Evolutionary conservation across 2,329 filamentous ascomycete genomes (phyloP), one percentile per base, ranked within the genome.

Genomic region (Aspergillus unguis): DNA sequence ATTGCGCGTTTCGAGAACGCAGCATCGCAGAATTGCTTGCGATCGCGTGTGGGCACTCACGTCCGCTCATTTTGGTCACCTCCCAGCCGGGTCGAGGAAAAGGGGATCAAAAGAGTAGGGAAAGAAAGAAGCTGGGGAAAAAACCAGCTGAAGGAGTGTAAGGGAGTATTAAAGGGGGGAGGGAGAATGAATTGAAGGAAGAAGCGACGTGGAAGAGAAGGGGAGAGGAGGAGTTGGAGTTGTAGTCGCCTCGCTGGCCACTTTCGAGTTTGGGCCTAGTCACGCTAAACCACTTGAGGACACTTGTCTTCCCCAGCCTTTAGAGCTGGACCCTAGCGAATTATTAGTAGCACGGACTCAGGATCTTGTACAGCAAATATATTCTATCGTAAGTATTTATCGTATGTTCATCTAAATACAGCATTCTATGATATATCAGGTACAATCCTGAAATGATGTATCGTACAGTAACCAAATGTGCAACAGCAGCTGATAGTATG

Each of bases 1-100:
- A 65, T 68, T 62, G 58, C 50, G 44, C 27, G 26, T 47, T 52
- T 52, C 50, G 32, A 54, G 52, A 26, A 50, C 17, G 35, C 49
- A 56, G 52, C 53, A 58, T 60, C 56, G 60, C 61, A 48, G 57
- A 49, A 48, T 50, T 41, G 44, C 23, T 26, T 48, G 55, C 52
- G 63, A 66, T 65, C 67, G 66, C 60, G 62, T 67, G 63, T 57
- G 58, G 45, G 50, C 55, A 80, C 80, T 78, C 73, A 82, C 80
- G 75, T 72, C 80, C 80, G 73, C 79, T 82, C 80, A 82, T 82
- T 69, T 66, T 81, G 76, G 74, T 74, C 64, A 67, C 65, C 65
- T 65, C 67, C 70, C 64, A 61, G 60, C 56, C 62, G 57, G 57
- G 47, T 40, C 58, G 56, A 57, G 55, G 55, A 66, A 52, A 55